Conservation (phyloP, 805 yeast genomes). For the Starmerella cellae region DNA sequence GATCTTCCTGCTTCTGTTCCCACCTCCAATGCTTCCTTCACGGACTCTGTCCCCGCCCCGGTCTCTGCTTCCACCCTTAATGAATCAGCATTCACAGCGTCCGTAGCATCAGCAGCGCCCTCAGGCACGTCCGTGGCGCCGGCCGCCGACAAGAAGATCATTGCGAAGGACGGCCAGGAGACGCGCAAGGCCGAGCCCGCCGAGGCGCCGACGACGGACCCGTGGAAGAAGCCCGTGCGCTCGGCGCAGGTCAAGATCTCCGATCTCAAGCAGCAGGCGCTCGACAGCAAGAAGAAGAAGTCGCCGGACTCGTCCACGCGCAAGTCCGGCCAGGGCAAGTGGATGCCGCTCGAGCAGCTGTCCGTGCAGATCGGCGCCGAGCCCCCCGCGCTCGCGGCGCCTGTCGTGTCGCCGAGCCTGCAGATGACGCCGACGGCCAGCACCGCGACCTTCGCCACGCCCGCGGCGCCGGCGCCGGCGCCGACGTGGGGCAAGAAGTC, state of each 20-base stretch:
- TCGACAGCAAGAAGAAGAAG: constrained; percentile 8
- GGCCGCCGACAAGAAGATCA: not conserved
- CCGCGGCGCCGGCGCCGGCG: constrained; percentile 10
- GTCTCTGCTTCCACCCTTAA: not conserved
- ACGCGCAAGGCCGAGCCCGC: constrained; percentile 14
- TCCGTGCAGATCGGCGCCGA: not conserved
- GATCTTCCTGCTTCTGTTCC: not conserved
- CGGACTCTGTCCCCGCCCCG: not conserved
- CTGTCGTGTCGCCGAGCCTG: not conserved
- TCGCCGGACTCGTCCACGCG: constrained; percentile 1
- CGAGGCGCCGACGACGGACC: constrained; percentile 11
- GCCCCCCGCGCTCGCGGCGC: not conserved
- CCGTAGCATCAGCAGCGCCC: not conserved
- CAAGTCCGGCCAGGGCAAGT: constrained; percentile 5
- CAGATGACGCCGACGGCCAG: not conserved
- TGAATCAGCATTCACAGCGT: not conserved
- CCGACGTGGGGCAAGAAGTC: constrained; percentile 18
- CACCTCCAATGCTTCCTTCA: not conserved
- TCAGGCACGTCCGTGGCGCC: not conserved
- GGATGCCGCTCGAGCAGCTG: constrained; percentile 5
- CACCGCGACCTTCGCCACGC: constrained; percentile 4
- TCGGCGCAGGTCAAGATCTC: constrained; percentile 12
- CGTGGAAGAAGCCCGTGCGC: constrained; percentile 18
- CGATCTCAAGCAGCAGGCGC: constrained; percentile 16
- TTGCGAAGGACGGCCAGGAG: not conserved